These are phyloP conservation scores for Terfezia claveryi DNA, from an alignment of 495 filamentous ascomycete species.

Conservation along the genomic window DNA sequence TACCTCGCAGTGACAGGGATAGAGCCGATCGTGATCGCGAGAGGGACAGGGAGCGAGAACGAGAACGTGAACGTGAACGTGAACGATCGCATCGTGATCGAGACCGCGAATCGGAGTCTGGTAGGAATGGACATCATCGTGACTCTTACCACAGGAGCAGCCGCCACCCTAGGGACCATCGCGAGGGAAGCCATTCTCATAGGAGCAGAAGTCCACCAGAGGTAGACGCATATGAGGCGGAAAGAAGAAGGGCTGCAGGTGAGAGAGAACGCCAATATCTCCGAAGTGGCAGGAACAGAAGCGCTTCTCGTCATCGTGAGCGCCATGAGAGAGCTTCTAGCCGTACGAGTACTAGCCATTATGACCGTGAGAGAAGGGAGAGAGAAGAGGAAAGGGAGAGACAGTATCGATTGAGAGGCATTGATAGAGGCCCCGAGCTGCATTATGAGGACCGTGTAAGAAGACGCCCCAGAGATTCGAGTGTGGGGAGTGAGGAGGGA, in stretches of 20 bases:
- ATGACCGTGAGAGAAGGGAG: conserved; percentile 52
- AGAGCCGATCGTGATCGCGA: conserved; percentile 65
- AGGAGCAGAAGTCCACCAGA: not conserved
- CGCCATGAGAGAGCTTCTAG: conserved; percentile 15
- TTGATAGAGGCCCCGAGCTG: conserved; percentile 66
- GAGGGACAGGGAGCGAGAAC: conserved; percentile 62
- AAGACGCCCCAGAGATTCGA: conserved; percentile 45
- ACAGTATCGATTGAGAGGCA: conserved; percentile 53
- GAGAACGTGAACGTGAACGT: conserved; percentile 34
- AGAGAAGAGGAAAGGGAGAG: conserved; percentile 71
- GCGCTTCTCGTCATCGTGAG: conserved; percentile 22
- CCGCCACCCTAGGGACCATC: not conserved
- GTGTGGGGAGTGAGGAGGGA: conserved; percentile 45
- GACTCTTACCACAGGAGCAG: conserved; percentile 14
- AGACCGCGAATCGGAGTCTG: conserved; percentile 25
- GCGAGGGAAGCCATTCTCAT: not conserved
- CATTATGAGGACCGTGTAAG: conserved; percentile 49
- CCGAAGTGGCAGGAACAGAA: conserved; percentile 14
- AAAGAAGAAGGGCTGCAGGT: conserved; percentile 20
- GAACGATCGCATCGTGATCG: conserved; percentile 19
- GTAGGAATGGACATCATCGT: conserved; percentile 20
- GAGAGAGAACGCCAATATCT: conserved; percentile 22
- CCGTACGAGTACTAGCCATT: conserved; percentile 24
- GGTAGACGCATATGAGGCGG: conserved; percentile 21
- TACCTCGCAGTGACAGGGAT: conserved; percentile 45